These are phyloP conservation scores for Anthracocystis panici-leucophaei DNA, from an alignment of 1,284 basidiomycete species.

Conservation along the genomic window DNA sequence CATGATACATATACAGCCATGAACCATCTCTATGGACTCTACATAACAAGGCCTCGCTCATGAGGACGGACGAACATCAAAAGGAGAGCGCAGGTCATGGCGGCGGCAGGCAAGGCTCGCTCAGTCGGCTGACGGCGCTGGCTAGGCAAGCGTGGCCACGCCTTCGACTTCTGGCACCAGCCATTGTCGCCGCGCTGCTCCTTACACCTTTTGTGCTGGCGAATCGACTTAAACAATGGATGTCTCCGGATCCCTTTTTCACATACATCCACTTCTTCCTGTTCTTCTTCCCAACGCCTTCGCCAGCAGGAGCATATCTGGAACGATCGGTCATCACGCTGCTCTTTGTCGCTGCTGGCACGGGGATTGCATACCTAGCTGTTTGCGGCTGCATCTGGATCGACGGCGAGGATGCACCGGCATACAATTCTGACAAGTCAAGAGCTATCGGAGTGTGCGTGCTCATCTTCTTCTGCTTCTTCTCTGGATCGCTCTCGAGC, in stretches of 20 bases:
- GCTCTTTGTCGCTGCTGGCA: conserved; percentile 37
- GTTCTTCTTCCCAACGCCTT: conserved; percentile 60
- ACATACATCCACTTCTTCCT: conserved; percentile 46
- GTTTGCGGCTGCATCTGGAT: conserved; percentile 55
- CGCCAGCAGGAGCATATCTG: conserved; percentile 54
- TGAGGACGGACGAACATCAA: background rate
- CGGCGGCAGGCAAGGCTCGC: background rate
- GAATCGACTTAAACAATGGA: conserved; percentile 25
- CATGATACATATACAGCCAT: conserved; percentile 4
- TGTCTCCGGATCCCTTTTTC: conserved; percentile 46
- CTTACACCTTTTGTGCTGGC: conserved; percentile 49
- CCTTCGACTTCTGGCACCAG: conserved; percentile 23
- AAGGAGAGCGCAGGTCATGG: background rate
- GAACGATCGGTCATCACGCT: conserved; percentile 53
- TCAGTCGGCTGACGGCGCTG: background rate
- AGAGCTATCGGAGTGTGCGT: conserved; percentile 55
- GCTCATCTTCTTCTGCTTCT: conserved; percentile 51
- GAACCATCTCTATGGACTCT: background rate
- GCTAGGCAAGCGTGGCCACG: conserved; percentile 17
- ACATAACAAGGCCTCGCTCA: background rate
- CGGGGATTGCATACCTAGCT: conserved; percentile 45
- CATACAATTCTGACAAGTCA: conserved; percentile 36
- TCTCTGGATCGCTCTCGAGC: conserved; percentile 44
- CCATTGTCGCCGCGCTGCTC: conserved; percentile 35
- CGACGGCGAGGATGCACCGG: conserved; percentile 25